Percentiles rank a stretch among this genome's conserved stretches.
Evolutionary conservation across 805 yeast genomes (phyloP).

Genomic region (Wickerhamomyces subpelliculosus): DNA sequence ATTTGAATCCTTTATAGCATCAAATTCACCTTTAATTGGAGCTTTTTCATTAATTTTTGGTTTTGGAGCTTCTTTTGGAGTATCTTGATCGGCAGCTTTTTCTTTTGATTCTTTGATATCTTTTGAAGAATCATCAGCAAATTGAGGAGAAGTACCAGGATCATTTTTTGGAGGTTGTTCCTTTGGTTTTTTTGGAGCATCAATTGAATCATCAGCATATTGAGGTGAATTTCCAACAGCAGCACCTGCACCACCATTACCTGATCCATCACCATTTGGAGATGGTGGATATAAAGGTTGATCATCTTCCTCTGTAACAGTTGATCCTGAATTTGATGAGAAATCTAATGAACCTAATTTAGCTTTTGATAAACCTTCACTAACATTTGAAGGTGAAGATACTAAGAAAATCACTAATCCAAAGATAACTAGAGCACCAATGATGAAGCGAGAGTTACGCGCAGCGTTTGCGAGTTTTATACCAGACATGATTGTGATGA

Average conservation of each 20-base stretch:
- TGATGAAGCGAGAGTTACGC: slow-evolving; percentile 45
- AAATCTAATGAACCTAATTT: not conserved
- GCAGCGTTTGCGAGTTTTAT: slow-evolving; percentile 16
- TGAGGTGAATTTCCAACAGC: slow-evolving; percentile 18
- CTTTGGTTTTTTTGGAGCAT: slow-evolving; percentile 5
- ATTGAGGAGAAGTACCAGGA: slow-evolving; percentile 18
- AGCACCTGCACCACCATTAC: slow-evolving; percentile 1
- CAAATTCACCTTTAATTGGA: slow-evolving; percentile 13
- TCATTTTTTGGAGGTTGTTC: slow-evolving; percentile 3
- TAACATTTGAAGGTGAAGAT: slow-evolving; percentile 4
- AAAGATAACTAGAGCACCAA: slow-evolving; percentile 44
- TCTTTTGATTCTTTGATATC: slow-evolving; percentile 8
- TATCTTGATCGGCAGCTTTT: slow-evolving; percentile 19
- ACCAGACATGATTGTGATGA: not conserved
- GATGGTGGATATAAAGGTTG: slow-evolving; percentile 1
- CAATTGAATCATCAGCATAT: slow-evolving; percentile 21
- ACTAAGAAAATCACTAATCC: slow-evolving; percentile 44
- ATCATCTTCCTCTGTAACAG: not conserved
- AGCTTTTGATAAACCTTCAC: slow-evolving; percentile 3
- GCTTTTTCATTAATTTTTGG: slow-evolving; percentile 12
- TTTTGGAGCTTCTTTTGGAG: slow-evolving; percentile 23
- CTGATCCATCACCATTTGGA: not conserved
- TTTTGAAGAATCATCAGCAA: slow-evolving; percentile 15
- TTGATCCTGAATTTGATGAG: not conserved
- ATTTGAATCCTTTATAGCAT: slow-evolving; percentile 21